Conservation (phyloP, 495 filamentous ascomycete genomes). For the Aspergillus haitiensis region DNA sequence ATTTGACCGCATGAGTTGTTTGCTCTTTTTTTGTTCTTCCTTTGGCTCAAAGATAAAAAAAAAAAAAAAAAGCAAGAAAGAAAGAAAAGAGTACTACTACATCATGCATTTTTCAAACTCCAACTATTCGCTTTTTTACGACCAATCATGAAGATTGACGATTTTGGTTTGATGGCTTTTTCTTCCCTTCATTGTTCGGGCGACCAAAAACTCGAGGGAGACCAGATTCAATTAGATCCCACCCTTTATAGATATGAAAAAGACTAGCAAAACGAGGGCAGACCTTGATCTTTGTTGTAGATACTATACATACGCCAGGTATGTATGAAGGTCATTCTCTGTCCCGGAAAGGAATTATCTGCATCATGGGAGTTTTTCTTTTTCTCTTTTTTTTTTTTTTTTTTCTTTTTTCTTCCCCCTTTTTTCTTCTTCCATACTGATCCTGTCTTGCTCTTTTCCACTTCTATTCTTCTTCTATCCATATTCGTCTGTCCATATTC, state of each 20-base stretch:
- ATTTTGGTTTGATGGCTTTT: neutral
- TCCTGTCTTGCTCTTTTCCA: neutral
- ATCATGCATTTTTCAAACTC: neutral
- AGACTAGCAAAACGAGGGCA: too few species aligned
- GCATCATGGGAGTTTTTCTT: conserved; percentile 12
- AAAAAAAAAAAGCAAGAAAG: neutral
- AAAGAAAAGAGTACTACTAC: neutral
- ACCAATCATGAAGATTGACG: conserved; percentile 5
- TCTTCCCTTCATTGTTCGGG: too few species aligned
- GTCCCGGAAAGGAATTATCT: neutral
- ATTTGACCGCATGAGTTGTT: conserved; percentile 20
- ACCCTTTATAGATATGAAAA: too few species aligned
- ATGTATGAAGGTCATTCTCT: too few species aligned
- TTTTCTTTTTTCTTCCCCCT: neutral
- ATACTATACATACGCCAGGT: too few species aligned
- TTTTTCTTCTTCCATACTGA: neutral
- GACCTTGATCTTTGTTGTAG: too few species aligned
- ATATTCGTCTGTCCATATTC: neutral
- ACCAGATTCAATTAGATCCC: too few species aligned
- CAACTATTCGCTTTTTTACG: neutral
- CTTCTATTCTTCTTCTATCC: neutral
- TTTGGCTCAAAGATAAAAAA: neutral
- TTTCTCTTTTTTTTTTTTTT: neutral
- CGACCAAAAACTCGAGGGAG: neutral
- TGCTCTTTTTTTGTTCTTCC: neutral